Base-by-base conservation (phyloP, 495 filamentous ascomycete genomes). In the Xylona heveae region DNA sequence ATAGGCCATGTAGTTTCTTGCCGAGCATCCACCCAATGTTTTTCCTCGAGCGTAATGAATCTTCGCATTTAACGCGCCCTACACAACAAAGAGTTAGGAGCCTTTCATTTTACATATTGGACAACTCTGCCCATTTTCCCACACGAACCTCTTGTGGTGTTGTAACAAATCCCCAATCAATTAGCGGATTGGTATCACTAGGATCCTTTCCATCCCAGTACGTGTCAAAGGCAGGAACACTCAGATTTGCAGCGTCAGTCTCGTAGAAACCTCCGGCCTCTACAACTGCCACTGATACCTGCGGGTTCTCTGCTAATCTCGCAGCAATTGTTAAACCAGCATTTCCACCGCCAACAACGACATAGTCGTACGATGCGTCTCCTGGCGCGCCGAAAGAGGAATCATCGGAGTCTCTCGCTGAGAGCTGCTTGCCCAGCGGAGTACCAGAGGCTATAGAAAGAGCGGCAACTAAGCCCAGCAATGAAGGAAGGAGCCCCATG, bases 231-330 rank as follows among this genome's bases (percentile, higher is more conserved):
- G 28, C 43, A 3, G 61, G 67, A 4, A 73, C 46, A 33, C 39
- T 52, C 7, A 30, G 44, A 33, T 67, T 49, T 31, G 61, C 42
- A 42, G 55, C 48, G 42, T 58, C 51, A 4, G 52, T 24, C 40
- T 73, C 57, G 34, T 71, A 72, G 33, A 59, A 51, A 0, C 54
- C 55, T 6, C 69, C 68, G 3, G 68, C 67, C 47, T 74, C 69
- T 9, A 74, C 45, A 4, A 73, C 45, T 1, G 57, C 61, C 3
- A 66, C 57, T 4, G 26, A 45, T 25, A 48, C 33, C 10, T 35
- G 43, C 0, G 42, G 36, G 19, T 49, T 35, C 33, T 55, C 41
- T 1, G 55, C 54, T 2, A 71, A 46, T 7, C 68, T 49, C 1
- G 50, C 51, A 3, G 64, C 67, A 1, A 71, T 38, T 1, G 52